Percentiles rank a stretch among this genome's conserved stretches.
Conservation (phyloP, 495 filamentous ascomycete genomes). For the Hypoxylon subgilvum region DNA sequence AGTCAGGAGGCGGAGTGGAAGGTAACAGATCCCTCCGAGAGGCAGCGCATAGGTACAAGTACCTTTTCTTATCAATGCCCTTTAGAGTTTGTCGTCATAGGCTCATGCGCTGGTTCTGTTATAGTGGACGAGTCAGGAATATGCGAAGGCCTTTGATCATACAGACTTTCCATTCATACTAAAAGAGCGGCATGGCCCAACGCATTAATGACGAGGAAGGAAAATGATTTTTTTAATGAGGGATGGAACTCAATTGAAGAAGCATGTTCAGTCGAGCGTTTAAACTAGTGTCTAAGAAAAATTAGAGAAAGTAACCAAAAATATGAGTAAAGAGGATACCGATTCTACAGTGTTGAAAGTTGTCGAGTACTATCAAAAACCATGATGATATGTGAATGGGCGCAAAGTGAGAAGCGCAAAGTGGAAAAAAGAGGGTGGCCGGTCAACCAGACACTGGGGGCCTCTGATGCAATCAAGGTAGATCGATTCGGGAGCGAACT, state of each 20-base stretch:
- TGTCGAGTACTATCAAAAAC: too few relatives aligned
- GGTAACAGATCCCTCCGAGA: slow-evolving; percentile 14
- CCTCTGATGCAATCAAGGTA: slow-evolving; percentile 36
- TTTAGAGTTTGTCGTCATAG: slow-evolving; percentile 34
- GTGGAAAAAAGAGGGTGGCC: slow-evolving; percentile 43
- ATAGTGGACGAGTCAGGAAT: slow-evolving; percentile 2
- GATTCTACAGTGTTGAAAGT: too few relatives aligned
- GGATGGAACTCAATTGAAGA: slow-evolving; percentile 35
- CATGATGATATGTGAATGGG: slow-evolving; percentile 20
- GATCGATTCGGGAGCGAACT: slow-evolving; percentile 26
- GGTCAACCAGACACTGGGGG: slow-evolving; percentile 35
- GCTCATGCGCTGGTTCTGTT: slow-evolving; percentile 1
- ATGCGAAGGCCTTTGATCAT: slow-evolving; percentile 26
- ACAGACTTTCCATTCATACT: slow-evolving; percentile 25
- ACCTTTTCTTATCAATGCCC: slow-evolving; percentile 17
- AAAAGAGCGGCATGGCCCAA: slow-evolving; percentile 32
- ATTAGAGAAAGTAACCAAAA: slow-evolving; percentile 8
- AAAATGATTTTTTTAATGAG: too few relatives aligned
- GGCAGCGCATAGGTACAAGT: slow-evolving; percentile 21
- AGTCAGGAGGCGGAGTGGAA: slow-evolving; percentile 23
- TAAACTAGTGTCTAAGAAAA: too few relatives aligned
- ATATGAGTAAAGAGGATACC: neutral
- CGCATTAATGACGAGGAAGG: slow-evolving; percentile 35
- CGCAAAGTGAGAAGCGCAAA: slow-evolving; percentile 29
- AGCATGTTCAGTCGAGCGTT: too few relatives aligned